phyloP scores from a whole-genome alignment of 805 yeast genomes.

The Grigorovia humatica region DNA sequence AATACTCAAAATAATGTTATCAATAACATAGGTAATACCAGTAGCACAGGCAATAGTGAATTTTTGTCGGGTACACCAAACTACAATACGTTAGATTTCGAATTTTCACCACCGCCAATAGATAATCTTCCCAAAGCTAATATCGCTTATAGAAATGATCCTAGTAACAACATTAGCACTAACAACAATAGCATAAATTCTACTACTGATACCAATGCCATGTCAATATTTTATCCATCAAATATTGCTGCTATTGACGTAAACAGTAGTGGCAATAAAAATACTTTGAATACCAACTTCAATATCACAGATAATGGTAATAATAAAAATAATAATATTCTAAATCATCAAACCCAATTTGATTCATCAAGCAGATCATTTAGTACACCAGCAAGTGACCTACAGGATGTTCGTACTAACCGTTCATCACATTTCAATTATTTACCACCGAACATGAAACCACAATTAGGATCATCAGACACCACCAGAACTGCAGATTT shows the following conservation, averaged over 20 bases:
- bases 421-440: conserved; percentile 66
- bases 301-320: not conserved
- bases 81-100: conserved; percentile 14
- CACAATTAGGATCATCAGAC: conserved; percentile 52
- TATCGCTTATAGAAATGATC: not conserved
- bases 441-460: conserved; percentile 64
- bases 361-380: conserved; percentile 8
- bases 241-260: not conserved
- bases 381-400: conserved; percentile 17
- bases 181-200: not conserved
- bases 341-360: not conserved
- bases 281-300: too few relatives aligned
- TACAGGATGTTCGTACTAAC: conserved; percentile 40
- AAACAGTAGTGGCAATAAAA: not conserved
- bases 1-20: not conserved
- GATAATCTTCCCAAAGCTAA: conserved; percentile 2
- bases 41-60: conserved; percentile 6
- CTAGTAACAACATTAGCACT: not conserved
- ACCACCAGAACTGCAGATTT: conserved; percentile 39
- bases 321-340: not conserved
- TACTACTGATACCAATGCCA: not conserved
- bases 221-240: not conserved
- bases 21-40: not conserved
- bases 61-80: conserved; percentile 18
- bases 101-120: conserved; percentile 5